Evolutionary conservation across 805 yeast species (phyloP), one percentile per base, ranked within the genome.

Genomic region (Candida chauliodis): DNA sequence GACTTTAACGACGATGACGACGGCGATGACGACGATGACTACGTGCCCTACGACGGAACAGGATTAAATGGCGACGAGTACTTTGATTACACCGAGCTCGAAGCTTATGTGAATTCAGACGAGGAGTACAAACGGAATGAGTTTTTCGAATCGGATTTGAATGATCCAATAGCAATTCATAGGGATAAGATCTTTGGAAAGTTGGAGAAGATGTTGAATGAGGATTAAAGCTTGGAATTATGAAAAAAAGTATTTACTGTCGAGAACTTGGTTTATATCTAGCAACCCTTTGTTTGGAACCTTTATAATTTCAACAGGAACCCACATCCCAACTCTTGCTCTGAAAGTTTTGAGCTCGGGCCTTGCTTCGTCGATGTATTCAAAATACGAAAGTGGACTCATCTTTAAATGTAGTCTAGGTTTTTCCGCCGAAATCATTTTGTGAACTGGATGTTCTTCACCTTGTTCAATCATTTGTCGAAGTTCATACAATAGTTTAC

Each of bases 91-190:
- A 60, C 60, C 20, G 71, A 50, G 51, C 52, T 34, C 9, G 50
- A 45, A 19, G 20, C 30, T n/a, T 31, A 40, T 7, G 31, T 43
- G 9, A 40, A 40, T 9, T 46, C 41, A 18, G 43, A 44, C 13
- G 88, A 82, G 46, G 84, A 78, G 8, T 57, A 48, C 3, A 45
- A 41, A 5, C 51, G 87, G 38, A 73, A 80, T 45, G 54, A 57
- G n/a, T 81, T 81, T 49, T 81, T 80, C 49, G 64, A 70, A 2
- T 56, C 60, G 5, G 88, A 81, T 39, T 67, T 61, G 26, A 78
- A 77, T 21, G 83, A 79, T 48, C 79, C 77, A 4, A 33, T 79
- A 46, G 87, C 87, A 0, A 66, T 71, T 1, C 81, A 82, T 49
- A 58, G 89, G 38, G 88, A 81, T 49, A 63, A 58, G 34, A 79